Percentiles rank a stretch among this genome's conserved stretches.
These are phyloP conservation scores for Passiflora organensis DNA, from an alignment of 345 rosid genomes.

Conservation along the genomic window DNA sequence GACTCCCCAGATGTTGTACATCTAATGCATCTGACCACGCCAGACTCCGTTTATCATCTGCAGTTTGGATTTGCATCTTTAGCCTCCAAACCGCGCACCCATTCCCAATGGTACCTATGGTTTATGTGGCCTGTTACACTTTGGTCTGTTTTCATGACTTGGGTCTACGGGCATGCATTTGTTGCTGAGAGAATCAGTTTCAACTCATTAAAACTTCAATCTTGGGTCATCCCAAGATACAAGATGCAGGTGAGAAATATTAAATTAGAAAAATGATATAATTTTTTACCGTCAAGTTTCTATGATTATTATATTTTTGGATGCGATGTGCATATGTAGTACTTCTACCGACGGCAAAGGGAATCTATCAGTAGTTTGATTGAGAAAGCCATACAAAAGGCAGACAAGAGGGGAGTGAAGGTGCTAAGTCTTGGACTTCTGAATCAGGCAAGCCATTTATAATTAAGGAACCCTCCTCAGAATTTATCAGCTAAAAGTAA, in stretches of 20 bases:
- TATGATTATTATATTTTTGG: neutral
- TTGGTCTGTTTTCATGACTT: conserved; percentile 18
- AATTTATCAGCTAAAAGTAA: neutral
- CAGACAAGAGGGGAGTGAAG: conserved; percentile 30
- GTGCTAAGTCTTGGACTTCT: conserved; percentile 41
- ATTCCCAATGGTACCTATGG: conserved; percentile 13
- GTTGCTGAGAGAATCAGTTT: conserved; percentile 30
- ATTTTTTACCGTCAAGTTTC: neutral
- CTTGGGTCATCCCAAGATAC: conserved; percentile 46
- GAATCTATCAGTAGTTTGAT: conserved; percentile 29
- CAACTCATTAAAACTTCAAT: conserved; percentile 29
- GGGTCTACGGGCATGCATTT: conserved; percentile 19
- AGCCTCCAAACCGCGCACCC: conserved; percentile 31
- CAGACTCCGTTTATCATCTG: conserved; percentile 39
- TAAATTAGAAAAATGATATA: neutral
- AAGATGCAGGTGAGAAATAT: conserved; percentile 33
- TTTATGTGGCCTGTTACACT: conserved; percentile 35
- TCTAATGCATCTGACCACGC: conserved; percentile 42
- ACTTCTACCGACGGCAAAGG: conserved; percentile 16
- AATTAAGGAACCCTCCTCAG: neutral
- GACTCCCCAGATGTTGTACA: too few species aligned
- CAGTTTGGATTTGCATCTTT: conserved; percentile 38
- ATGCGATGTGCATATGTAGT: conserved; percentile 6
- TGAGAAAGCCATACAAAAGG: conserved; percentile 38
- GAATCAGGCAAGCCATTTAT: conserved; percentile 33